phyloP scores from a whole-genome alignment of 805 yeast genomes.

The Barnettozyma salicaria region DNA sequence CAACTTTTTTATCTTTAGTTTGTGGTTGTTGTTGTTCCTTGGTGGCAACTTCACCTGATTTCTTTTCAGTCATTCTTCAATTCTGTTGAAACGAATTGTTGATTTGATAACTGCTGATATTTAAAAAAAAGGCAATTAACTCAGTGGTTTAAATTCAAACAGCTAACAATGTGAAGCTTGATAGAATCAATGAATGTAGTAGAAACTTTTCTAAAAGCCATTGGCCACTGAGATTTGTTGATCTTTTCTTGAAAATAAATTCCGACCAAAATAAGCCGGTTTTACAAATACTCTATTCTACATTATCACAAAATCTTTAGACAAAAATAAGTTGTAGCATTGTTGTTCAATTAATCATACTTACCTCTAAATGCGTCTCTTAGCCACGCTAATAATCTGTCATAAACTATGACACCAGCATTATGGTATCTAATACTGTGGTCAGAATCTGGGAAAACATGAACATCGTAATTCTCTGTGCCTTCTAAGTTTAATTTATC shows the following conservation, averaged over 20 bases:
- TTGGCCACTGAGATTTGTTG: conserved; percentile 9
- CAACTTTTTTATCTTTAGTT: conserved; percentile 11
- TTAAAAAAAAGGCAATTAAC: not conserved
- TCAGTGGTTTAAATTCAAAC: not conserved
- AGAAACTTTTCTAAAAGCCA: no score
- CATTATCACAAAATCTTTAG: no score
- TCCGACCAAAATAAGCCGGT: conserved; percentile 2
- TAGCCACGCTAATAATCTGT: conserved; percentile 62
- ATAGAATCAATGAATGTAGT: not conserved
- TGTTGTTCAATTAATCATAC: conserved; percentile 10
- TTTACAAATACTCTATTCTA: not conserved
- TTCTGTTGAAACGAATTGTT: not conserved
- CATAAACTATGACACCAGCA: conserved; percentile 63
- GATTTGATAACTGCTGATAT: not conserved
- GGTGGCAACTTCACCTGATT: conserved; percentile 25
- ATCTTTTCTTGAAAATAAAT: conserved; percentile 1
- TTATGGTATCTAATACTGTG: conserved; percentile 70
- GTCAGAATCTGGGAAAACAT: conserved; percentile 77
- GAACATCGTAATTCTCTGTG: conserved; percentile 79
- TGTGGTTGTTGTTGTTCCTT: conserved; percentile 14
- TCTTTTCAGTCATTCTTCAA: conserved; percentile 17
- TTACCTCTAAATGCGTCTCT: conserved; percentile 51
- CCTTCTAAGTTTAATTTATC: conserved; percentile 67
- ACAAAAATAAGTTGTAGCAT: no score
- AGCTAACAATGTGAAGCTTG: not conserved